Percentiles rank a stretch among this genome's conserved stretches.
phyloP scores from a whole-genome alignment of 805 yeast genomes.

The Starmera quercuum region DNA sequence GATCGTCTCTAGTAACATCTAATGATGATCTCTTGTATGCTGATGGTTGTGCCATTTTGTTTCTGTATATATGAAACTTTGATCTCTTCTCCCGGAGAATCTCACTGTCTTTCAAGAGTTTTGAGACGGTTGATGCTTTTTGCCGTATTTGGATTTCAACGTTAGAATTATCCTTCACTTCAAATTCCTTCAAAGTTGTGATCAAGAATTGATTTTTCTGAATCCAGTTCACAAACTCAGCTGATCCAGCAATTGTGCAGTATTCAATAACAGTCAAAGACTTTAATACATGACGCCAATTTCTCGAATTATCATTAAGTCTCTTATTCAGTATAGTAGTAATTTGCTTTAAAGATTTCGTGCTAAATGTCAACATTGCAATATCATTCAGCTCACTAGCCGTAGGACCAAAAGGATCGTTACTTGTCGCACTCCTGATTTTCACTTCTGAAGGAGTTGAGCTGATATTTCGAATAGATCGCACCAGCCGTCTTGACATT shows the following conservation, averaged over 20 bases:
- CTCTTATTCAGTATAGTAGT: constrained; percentile 32
- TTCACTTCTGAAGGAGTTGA: constrained; percentile 24
- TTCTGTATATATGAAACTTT: constrained; percentile 31
- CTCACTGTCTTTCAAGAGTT: constrained; percentile 23
- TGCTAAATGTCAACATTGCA: constrained; percentile 35
- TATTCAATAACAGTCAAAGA: constrained; percentile 45
- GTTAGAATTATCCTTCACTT: constrained; percentile 18
- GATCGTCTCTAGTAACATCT: constrained; percentile 11
- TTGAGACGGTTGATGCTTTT: constrained; percentile 28
- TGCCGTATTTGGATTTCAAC: constrained; percentile 27
- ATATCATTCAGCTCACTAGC: constrained; percentile 48
- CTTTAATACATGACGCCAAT: constrained; percentile 37
- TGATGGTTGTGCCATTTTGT: constrained; percentile 36
- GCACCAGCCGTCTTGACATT: constrained; percentile 20
- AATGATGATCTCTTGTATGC: constrained; percentile 19
- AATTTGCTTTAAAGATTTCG: constrained; percentile 31
- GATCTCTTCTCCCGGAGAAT: constrained; percentile 32
- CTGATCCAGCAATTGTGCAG: constrained; percentile 46
- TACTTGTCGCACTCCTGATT: constrained; percentile 40
- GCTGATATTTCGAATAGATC: constrained; percentile 24
- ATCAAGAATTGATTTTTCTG: constrained; percentile 30
- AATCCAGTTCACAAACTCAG: constrained; percentile 40
- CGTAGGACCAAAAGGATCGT: constrained; percentile 48
- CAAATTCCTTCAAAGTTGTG: constrained; percentile 21
- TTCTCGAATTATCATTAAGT: constrained; percentile 23